A percentile compares a stretch with the other conserved stretches of the same genome.
Evolutionary conservation across 805 yeast species (phyloP).

Genomic region (Lachancea kluyveri): DNA sequence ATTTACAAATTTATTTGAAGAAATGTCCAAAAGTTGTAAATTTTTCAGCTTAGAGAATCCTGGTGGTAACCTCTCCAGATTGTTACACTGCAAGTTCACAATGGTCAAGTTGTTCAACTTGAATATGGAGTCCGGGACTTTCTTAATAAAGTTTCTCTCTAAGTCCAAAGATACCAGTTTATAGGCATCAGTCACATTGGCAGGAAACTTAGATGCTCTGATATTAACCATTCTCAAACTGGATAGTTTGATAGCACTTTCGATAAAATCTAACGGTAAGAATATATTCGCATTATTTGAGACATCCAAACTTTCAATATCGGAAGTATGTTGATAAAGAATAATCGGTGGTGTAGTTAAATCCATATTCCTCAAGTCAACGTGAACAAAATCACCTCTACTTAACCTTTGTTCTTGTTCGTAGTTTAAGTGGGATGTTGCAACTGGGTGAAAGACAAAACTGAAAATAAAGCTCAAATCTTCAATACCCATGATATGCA

Average conservation of each 20-base stretch:
- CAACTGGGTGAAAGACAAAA: slow-evolving; percentile 62
- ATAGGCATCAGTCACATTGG: slow-evolving; percentile 62
- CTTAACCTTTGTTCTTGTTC: slow-evolving; percentile 64
- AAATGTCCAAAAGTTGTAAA: slow-evolving; percentile 59
- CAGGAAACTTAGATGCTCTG: slow-evolving; percentile 70
- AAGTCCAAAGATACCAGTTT: slow-evolving; percentile 62
- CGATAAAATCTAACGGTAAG: slow-evolving; percentile 80
- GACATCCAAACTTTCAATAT: slow-evolving; percentile 74
- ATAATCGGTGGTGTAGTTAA: slow-evolving; percentile 81
- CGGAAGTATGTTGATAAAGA: slow-evolving; percentile 72
- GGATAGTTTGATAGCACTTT: slow-evolving; percentile 64
- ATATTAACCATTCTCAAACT: slow-evolving; percentile 64
- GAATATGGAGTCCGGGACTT: slow-evolving; percentile 51
- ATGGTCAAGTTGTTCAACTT: slow-evolving; percentile 48
- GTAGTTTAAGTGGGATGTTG: slow-evolving; percentile 53
- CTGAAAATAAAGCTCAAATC: slow-evolving; percentile 79
- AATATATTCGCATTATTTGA: slow-evolving; percentile 82
- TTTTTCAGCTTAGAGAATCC: slow-evolving; percentile 49
- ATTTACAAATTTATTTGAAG: slow-evolving; percentile 64
- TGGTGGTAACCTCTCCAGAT: slow-evolving; percentile 55
- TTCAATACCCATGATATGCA: slow-evolving; percentile 74
- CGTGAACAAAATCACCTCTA: slow-evolving; percentile 56
- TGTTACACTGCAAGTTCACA: slow-evolving; percentile 70
- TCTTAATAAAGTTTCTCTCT: slow-evolving; percentile 70
- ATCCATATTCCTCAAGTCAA: slow-evolving; percentile 64